Base-by-base conservation (phyloP, 139 green algal genomes). In the Chlorella sp. region DNA sequence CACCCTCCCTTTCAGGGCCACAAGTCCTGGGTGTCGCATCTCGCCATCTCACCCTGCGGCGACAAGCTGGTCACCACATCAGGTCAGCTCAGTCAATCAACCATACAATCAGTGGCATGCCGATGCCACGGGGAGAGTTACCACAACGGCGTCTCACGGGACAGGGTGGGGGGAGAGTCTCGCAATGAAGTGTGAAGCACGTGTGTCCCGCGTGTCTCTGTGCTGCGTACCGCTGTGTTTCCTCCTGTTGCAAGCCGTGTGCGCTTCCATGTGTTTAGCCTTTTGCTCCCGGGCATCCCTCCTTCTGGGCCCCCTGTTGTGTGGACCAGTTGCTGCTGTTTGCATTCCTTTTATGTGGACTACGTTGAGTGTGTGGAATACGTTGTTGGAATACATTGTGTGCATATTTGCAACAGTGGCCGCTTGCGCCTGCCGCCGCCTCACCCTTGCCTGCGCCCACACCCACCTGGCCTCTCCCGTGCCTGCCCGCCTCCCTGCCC, bases 11-110 rank as follows among this genome's bases (percentile, higher is more conserved):
- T 57, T 79, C n/a, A 88, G 34, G 94, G 93, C 30, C 95, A 97
- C 78, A 90, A 85, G 2, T 89, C 89, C n/a, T 97, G 96, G 95
- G 87, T 98, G 15, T 94, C 90, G 19, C 90, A 95, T 71, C 92
- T 93, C 3, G 93, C 91, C 0, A 36, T 97, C n/a, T 91, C 91
- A 0, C 76, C 83, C 0, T 85, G 91, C 24, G 91, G 85, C 78
- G 64, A 69, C 37, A 88, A 85, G 14, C 93, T 94, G 0, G 80
- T 97, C 14, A 97, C 95, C 32, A 89, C 91, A 18, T 93, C 87
- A n/a, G 84, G 83, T 87, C 36, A 34, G 83, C 5, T 5, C 48
- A 57, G n/a, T n/a, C n/a, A n/a, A n/a, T n/a, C n/a, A n/a, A n/a
- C n/a, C n/a, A n/a, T n/a, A n/a, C n/a, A n/a, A n/a, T n/a, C n/a